phyloP scores from a whole-genome alignment of 306 rosid species.

The Dryas drummondii region DNA sequence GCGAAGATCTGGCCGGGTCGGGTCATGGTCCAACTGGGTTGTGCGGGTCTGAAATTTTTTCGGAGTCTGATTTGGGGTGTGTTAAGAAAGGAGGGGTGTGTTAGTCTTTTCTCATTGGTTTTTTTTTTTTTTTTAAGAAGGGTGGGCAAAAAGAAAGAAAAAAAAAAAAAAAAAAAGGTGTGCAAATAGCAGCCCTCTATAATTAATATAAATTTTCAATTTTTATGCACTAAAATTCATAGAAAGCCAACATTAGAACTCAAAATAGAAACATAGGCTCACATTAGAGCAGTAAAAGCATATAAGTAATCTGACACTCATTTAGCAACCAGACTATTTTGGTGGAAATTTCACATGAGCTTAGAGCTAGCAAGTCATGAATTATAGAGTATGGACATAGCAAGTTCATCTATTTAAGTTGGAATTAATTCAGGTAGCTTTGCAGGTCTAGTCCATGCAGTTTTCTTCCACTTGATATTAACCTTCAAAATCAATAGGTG shows the following conservation, averaged over 20 bases:
- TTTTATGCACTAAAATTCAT: not conserved
- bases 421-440: not conserved
- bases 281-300: not conserved
- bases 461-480: not conserved
- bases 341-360: not conserved
- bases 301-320: not conserved
- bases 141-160: too few relatives aligned
- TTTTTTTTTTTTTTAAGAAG: too few relatives aligned
- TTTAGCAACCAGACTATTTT: not conserved
- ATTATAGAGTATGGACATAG: not conserved
- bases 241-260: not conserved
- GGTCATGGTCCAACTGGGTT: too few relatives aligned
- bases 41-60: too few relatives aligned
- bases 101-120: too few relatives aligned
- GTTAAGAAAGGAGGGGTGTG: too few relatives aligned
- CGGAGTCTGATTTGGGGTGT: too few relatives aligned
- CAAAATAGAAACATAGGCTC: not conserved
- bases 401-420: not conserved
- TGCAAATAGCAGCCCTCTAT: too few relatives aligned
- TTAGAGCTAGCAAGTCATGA: not conserved
- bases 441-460: not conserved
- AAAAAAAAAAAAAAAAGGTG: too few relatives aligned
- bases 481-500: too few relatives aligned
- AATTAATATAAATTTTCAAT: not conserved
- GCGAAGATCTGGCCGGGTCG: too few relatives aligned